Conservation (phyloP, 768 basidiomycete species). For the Pleurotus djamor region DNA sequence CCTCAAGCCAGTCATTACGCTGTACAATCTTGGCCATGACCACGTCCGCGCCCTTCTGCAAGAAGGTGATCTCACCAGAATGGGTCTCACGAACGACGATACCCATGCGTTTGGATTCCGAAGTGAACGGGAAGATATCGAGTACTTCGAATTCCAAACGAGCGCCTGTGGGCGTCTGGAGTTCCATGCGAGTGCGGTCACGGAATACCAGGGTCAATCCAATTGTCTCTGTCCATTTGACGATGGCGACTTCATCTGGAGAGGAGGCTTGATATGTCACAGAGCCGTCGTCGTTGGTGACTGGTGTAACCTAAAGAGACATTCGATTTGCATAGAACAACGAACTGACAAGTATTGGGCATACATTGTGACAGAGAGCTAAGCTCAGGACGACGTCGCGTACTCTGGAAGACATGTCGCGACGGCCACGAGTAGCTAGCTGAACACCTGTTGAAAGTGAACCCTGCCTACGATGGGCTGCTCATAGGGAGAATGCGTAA, state of each 20-base stretch:
- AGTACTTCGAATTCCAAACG: conserved; percentile 80
- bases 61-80: conserved; percentile 79
- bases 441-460: conserved; percentile 75
- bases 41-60: conserved; percentile 98
- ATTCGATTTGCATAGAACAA: not conserved
- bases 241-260: conserved; percentile 98
- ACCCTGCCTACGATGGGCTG: conserved; percentile 45
- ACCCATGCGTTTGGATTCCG: conserved; percentile 99
- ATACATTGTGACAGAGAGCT: conserved; percentile 93
- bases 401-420: conserved; percentile 94
- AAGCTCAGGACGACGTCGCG: conserved; percentile 91
- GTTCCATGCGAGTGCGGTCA: conserved; percentile 86
- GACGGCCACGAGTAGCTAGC: conserved; percentile 79
- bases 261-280: conserved; percentile 99
- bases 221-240: conserved; percentile 94
- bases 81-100: conserved; percentile 85
- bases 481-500: not conserved
- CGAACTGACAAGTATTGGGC: not conserved
- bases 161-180: conserved; percentile 68
- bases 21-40: conserved; percentile 96
- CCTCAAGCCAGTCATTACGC: conserved; percentile 98
- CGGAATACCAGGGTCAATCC: conserved; percentile 87
- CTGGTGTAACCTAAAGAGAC: conserved; percentile 83
- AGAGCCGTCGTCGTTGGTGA: conserved; percentile 89
- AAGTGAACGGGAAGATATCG: conserved; percentile 97